A percentile compares a stretch with the other conserved stretches of the same genome.
phyloP scores from a whole-genome alignment of 2,329 filamentous ascomycete species.

The Macroventuria anomochaeta region DNA sequence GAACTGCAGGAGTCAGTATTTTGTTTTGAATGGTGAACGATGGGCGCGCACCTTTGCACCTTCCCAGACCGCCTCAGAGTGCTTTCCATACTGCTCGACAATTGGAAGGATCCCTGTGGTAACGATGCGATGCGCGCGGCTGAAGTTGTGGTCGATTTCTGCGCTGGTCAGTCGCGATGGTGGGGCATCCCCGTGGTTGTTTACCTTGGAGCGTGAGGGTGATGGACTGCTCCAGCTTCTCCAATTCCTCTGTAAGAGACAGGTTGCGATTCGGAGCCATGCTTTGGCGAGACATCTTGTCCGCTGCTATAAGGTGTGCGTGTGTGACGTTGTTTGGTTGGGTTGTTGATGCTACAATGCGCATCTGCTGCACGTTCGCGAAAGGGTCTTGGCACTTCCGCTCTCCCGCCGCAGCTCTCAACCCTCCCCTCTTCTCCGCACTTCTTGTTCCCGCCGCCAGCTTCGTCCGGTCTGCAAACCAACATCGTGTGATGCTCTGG shows the following conservation, averaged over 20 bases:
- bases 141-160: slow-evolving; percentile 99
- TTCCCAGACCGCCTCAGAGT: slow-evolving; percentile 94
- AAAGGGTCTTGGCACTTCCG: slow-evolving; percentile 24
- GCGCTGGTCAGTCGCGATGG: slow-evolving; percentile 33
- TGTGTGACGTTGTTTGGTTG: slow-evolving; percentile 11
- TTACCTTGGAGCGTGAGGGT: slow-evolving; percentile 89
- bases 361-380: slow-evolving; percentile 23
- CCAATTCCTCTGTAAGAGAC: slow-evolving; percentile 90
- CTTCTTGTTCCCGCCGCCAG: slow-evolving; percentile 11
- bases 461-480: slow-evolving; percentile 5
- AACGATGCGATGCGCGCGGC: slow-evolving; percentile 93
- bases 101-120: slow-evolving; percentile 91
- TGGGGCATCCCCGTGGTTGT: slow-evolving; percentile 29
- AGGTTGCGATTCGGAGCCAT: slow-evolving; percentile 63
- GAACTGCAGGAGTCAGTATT: slow-evolving; percentile 65
- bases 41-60: slow-evolving; percentile 75
- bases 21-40: background rate
- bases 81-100: slow-evolving; percentile 92
- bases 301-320: background rate
- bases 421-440: slow-evolving; percentile 1
- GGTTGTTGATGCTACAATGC: slow-evolving; percentile 20
- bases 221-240: slow-evolving; percentile 95
- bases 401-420: slow-evolving; percentile 17
- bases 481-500: slow-evolving; percentile 1
- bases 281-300: slow-evolving; percentile 59